Percentiles rank a stretch among this genome's conserved stretches.
phyloP scores from a whole-genome alignment of 352 stramenopile species.

The Globisporangium megalacanthum region DNA sequence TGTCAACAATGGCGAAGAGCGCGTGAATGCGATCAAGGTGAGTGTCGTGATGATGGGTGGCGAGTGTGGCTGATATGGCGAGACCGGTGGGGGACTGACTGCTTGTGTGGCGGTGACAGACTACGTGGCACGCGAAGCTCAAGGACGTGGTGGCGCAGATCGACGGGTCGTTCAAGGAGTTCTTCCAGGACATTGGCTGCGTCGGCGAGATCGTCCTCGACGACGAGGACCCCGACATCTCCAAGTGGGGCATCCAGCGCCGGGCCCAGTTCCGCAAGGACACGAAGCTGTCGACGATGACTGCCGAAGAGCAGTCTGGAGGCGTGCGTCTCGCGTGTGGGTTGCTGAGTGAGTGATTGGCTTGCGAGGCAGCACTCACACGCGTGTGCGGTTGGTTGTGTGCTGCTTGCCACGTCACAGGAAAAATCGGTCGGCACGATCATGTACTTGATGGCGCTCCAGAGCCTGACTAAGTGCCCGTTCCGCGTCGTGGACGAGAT shows the following conservation, averaged over 20 bases:
- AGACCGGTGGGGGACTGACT: neutral
- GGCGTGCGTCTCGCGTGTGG: constrained; percentile 48
- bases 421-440: constrained; percentile 90
- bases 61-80: too few relatives aligned
- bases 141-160: constrained; percentile 75
- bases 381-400: constrained; percentile 1
- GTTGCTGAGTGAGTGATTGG: neutral
- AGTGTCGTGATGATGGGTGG: neutral
- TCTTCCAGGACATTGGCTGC: constrained; percentile 83
- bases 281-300: constrained; percentile 81
- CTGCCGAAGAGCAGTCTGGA: constrained; percentile 79
- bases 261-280: constrained; percentile 84
- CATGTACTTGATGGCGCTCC: constrained; percentile 89
- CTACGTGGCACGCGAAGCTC: constrained; percentile 61
- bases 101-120: constrained; percentile 18
- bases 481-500: constrained; percentile 89
- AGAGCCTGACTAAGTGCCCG: constrained; percentile 82
- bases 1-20: constrained; percentile 55
- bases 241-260: constrained; percentile 84
- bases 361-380: neutral
- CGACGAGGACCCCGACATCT: constrained; percentile 72
- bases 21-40: constrained; percentile 75
- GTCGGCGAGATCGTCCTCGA: constrained; percentile 81
- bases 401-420: constrained; percentile 18
- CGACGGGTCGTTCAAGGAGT: constrained; percentile 76